Percentiles rank a stretch among this genome's conserved stretches.
phyloP scores from a whole-genome alignment of 2,329 filamentous ascomycete genomes.

The Penicillium hesseltinei region DNA sequence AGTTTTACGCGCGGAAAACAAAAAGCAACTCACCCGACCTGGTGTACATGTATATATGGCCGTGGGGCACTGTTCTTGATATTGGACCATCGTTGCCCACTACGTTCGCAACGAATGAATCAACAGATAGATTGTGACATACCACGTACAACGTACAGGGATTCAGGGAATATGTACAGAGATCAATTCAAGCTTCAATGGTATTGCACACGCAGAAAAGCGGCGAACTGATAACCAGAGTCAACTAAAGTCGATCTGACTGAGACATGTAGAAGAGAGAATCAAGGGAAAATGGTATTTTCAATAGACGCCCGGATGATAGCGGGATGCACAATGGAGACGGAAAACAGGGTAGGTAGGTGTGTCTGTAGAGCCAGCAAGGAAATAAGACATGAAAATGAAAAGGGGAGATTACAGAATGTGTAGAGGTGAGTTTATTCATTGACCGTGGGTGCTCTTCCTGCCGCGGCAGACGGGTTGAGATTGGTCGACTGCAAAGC shows the following conservation, averaged over 20 bases:
- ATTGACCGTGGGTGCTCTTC: conserved; percentile 21
- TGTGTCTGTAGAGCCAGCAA: neutral
- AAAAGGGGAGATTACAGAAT: conserved; percentile 3
- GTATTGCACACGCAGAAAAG: neutral
- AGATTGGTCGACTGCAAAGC: conserved; percentile 34
- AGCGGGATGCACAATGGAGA: conserved; percentile 21
- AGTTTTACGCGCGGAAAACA: no score
- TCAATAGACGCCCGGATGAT: conserved; percentile 26
- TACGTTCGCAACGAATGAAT: neutral
- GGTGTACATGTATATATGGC: neutral
- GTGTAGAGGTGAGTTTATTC: conserved; percentile 18
- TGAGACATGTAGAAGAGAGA: neutral
- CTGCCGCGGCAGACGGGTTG: conserved; percentile 24
- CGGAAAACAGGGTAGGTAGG: neutral
- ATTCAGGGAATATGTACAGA: conserved; percentile 5
- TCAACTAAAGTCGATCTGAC: neutral
- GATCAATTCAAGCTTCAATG: neutral
- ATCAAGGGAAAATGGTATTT: conserved; percentile 21
- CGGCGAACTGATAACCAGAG: neutral
- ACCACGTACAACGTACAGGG: conserved; percentile 2
- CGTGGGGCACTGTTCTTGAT: neutral
- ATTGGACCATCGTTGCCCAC: neutral
- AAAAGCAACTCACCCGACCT: no score
- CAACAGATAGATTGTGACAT: neutral
- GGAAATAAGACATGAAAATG: conserved; percentile 8